phyloP scores from a whole-genome alignment of 2,329 filamentous ascomycete species.

The Xylaria sp. region DNA sequence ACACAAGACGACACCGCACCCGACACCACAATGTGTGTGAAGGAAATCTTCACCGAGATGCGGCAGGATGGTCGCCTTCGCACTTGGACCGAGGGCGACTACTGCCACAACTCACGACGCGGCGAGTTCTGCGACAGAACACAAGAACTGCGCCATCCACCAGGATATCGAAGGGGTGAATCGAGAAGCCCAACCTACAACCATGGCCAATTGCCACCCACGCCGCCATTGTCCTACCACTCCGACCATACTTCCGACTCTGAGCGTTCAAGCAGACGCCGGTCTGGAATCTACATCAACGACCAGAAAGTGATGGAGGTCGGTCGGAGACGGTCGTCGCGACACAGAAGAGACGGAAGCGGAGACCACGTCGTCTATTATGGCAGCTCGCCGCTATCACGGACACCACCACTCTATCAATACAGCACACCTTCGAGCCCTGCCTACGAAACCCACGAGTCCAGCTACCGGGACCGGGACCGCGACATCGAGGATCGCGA shows the following conservation, averaged over 20 bases:
- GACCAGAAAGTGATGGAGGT: constrained; percentile 53
- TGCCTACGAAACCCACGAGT: constrained; percentile 31
- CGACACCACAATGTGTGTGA: constrained; percentile 61
- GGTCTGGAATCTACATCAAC: constrained; percentile 54
- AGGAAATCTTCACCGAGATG: constrained; percentile 59
- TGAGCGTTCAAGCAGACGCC: constrained; percentile 48
- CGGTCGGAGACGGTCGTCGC: constrained; percentile 47
- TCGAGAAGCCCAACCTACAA: constrained; percentile 49
- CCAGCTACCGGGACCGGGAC: constrained; percentile 43
- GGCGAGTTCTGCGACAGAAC: constrained; percentile 57
- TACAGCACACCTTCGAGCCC: constrained; percentile 57
- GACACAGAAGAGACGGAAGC: constrained; percentile 48
- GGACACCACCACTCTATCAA: constrained; percentile 59
- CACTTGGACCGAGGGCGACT: constrained; percentile 50
- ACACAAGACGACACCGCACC: constrained; percentile 44
- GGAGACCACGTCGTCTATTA: constrained; percentile 59
- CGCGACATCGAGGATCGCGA: constrained; percentile 41
- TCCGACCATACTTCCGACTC: constrained; percentile 49
- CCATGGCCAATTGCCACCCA: constrained; percentile 55
- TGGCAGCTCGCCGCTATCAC: constrained; percentile 58
- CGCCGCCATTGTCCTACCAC: constrained; percentile 53
- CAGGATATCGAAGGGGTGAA: constrained; percentile 51
- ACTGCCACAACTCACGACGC: constrained; percentile 55
- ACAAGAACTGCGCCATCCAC: constrained; percentile 56
- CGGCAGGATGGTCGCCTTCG: constrained; percentile 58